A percentile compares a stretch with the other conserved stretches of the same genome.
These are phyloP conservation scores for Vitellaria paradoxa DNA, from an alignment of 179 eudicot genomes.

Conservation along the genomic window DNA sequence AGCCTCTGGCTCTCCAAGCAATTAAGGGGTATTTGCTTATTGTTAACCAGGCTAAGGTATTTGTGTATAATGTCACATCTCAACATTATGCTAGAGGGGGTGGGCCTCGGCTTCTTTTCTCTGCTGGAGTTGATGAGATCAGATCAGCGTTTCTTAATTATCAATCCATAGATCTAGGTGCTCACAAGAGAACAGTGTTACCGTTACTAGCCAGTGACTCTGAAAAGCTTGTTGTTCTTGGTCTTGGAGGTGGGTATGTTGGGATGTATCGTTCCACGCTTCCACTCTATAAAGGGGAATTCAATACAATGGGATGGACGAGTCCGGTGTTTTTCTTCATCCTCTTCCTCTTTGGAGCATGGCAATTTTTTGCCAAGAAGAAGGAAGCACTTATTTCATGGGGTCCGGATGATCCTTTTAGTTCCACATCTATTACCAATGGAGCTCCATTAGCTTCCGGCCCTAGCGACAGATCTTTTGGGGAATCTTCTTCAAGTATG, in stretches of 20 bases:
- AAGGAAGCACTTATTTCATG: slow-evolving; percentile 86
- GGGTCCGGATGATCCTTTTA: slow-evolving; percentile 94
- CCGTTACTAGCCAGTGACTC: slow-evolving; percentile 70
- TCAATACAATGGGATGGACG: slow-evolving; percentile 64
- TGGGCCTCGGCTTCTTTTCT: slow-evolving; percentile 67
- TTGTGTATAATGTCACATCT: slow-evolving; percentile 79
- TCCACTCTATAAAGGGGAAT: slow-evolving; percentile 61
- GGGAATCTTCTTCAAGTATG: slow-evolving; percentile 61
- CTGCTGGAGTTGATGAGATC: slow-evolving; percentile 68
- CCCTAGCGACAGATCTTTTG: slow-evolving; percentile 49
- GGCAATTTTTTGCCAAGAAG: slow-evolving; percentile 91
- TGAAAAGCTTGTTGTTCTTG: slow-evolving; percentile 72
- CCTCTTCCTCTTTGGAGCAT: slow-evolving; percentile 84
- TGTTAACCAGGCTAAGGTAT: slow-evolving; percentile 56
- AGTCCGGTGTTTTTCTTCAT: slow-evolving; percentile 79
- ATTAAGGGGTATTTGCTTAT: slow-evolving; percentile 78
- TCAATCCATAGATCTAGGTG: slow-evolving; percentile 26
- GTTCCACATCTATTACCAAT: slow-evolving; percentile 34
- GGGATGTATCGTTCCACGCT: slow-evolving; percentile 82
- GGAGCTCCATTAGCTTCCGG: slow-evolving; percentile 61
- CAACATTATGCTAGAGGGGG: slow-evolving; percentile 68
- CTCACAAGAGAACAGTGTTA: slow-evolving; percentile 24
- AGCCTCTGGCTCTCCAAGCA: slow-evolving; percentile 71
- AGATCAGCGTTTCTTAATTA: slow-evolving; percentile 50
- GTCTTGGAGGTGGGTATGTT: slow-evolving; percentile 79